Percentiles rank a stretch among this genome's conserved stretches.
phyloP scores from a whole-genome alignment of 768 basidiomycete genomes.

The Pleurotus sapidus region DNA sequence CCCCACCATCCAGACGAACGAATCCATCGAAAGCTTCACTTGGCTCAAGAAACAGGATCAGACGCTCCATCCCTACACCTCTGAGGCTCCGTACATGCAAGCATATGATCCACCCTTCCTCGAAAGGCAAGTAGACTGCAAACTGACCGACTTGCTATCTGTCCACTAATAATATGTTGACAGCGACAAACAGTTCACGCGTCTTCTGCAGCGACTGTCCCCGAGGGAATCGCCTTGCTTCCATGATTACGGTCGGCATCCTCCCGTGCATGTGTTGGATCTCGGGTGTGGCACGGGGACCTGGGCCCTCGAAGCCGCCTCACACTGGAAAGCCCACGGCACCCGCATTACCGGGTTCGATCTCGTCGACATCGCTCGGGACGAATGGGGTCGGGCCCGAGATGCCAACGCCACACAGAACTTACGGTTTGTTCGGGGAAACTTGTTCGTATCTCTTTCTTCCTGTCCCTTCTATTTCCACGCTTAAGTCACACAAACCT shows the following conservation, averaged over 20 bases:
- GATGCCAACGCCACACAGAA: slow-evolving; percentile 12
- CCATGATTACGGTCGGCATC: slow-evolving; percentile 7
- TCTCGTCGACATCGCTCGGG: slow-evolving; percentile 1
- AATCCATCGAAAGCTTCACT: slow-evolving; percentile 1
- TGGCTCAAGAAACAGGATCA: slow-evolving; percentile 3
- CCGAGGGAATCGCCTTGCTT: slow-evolving; percentile 5
- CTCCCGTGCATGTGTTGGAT: background rate
- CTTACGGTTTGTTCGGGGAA: slow-evolving; percentile 34
- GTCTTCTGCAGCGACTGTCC: slow-evolving; percentile 1
- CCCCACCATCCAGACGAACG: background rate
- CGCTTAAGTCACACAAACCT: background rate
- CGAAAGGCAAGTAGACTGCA: background rate
- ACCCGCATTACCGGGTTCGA: slow-evolving; percentile 5
- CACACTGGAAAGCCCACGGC: slow-evolving; percentile 3
- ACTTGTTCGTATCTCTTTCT: slow-evolving; percentile 36
- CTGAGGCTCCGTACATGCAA: slow-evolving; percentile 2
- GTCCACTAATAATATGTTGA: background rate
- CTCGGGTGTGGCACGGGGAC: slow-evolving; percentile 4
- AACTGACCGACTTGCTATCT: background rate
- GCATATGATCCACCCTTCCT: slow-evolving; percentile 6
- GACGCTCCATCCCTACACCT: background rate
- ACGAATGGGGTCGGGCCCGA: slow-evolving; percentile 4
- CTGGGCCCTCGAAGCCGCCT: slow-evolving; percentile 6
- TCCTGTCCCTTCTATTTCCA: background rate
- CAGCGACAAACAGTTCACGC: slow-evolving; percentile 3